Conservation (phyloP, 805 yeast species). For the Clavispora asparagi region DNA sequence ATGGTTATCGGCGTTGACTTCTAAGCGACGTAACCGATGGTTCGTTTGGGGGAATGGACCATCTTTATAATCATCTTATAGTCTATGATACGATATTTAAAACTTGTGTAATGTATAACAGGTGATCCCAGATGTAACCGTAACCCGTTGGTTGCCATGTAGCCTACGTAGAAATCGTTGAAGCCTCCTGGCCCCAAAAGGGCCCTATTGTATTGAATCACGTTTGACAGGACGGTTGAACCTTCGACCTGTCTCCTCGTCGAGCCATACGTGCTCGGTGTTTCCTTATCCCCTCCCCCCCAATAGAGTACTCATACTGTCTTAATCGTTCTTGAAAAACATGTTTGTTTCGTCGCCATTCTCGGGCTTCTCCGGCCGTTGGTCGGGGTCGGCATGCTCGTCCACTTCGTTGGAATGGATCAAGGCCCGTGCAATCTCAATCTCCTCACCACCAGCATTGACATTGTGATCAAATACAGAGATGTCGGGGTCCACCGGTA, state of each 20-base stretch:
- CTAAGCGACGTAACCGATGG: constrained; percentile 20
- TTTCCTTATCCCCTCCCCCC: no score
- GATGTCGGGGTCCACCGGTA: constrained; percentile 59
- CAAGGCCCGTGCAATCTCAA: constrained; percentile 62
- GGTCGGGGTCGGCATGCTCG: constrained; percentile 7
- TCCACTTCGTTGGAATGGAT: constrained; percentile 51
- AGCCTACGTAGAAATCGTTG: no score
- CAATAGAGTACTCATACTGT: no score
- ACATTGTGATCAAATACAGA: constrained; percentile 32
- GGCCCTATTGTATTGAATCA: no score
- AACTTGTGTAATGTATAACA: no score
- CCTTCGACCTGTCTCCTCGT: no score
- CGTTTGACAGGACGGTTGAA: no score
- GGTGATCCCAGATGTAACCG: not conserved
- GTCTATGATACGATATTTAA: not conserved
- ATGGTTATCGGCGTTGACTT: constrained; percentile 96
- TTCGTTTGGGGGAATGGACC: constrained; percentile 17
- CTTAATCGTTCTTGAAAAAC: constrained; percentile 11
- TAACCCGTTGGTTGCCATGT: not conserved
- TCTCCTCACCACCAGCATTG: constrained; percentile 43
- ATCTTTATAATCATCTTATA: not conserved
- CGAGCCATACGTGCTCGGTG: no score
- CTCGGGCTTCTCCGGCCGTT: constrained; percentile 2
- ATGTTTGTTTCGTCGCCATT: constrained; percentile 11
- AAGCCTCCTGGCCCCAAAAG: no score